Conservation (phyloP, 495 filamentous ascomycete species). For the Aspergillus baeticus region DNA sequence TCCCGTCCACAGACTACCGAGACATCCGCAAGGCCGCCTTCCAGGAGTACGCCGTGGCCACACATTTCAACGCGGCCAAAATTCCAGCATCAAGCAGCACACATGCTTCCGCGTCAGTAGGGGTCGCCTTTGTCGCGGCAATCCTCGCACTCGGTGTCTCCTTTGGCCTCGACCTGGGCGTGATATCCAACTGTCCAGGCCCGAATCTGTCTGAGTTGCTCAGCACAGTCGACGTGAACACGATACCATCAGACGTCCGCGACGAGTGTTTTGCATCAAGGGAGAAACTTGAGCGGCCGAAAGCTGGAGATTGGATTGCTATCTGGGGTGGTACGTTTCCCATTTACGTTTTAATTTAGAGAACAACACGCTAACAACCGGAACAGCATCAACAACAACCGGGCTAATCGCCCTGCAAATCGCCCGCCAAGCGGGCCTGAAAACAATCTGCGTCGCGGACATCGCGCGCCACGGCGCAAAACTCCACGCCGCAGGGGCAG, state of each 20-base stretch:
- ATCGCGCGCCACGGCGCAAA: conserved; percentile 58
- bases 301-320: conserved; percentile 60
- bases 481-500: conserved; percentile 50
- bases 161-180: conserved; percentile 58
- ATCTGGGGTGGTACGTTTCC: conserved; percentile 62
- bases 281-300: conserved; percentile 39
- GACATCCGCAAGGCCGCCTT: conserved; percentile 67
- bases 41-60: conserved; percentile 65
- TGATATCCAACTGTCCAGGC: conserved; percentile 35
- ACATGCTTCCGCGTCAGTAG: conserved; percentile 56
- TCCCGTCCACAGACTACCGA: conserved; percentile 68
- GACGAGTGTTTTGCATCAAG: conserved; percentile 52
- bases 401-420: conserved; percentile 60
- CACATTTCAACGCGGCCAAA: conserved; percentile 60
- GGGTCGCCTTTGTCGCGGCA: conserved; percentile 64
- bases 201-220: conserved; percentile 53
- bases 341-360: no score
- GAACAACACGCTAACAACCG: not conserved
- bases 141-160: conserved; percentile 59
- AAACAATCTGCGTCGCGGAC: conserved; percentile 59
- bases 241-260: conserved; percentile 51
- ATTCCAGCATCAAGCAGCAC: conserved; percentile 48
- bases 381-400: conserved; percentile 57
- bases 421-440: conserved; percentile 56
- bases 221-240: conserved; percentile 28